phyloP scores from a whole-genome alignment of 2,329 filamentous ascomycete species.

The Claviceps citrina region DNA sequence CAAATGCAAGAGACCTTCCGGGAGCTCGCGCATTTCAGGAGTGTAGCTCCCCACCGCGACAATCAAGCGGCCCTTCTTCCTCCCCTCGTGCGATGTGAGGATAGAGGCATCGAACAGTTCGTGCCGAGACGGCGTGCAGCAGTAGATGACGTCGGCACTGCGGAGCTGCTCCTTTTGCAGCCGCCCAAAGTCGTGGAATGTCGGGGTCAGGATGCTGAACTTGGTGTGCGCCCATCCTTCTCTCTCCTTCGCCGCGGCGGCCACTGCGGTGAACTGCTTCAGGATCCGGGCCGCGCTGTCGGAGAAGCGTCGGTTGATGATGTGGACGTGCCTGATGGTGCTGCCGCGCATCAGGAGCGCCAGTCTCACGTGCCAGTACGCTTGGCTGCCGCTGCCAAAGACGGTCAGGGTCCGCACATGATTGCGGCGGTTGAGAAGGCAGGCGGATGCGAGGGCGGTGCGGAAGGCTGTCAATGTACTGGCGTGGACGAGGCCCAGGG shows the following conservation, averaged over 20 bases:
- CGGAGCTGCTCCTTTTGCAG: conserved; percentile 56
- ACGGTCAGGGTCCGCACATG: conserved; percentile 63
- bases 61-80: conserved; percentile 56
- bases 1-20: conserved; percentile 57
- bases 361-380: conserved; percentile 86
- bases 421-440: conserved; percentile 48
- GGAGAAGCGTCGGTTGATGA: conserved; percentile 62
- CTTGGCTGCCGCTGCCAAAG: conserved; percentile 79
- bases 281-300: conserved; percentile 38
- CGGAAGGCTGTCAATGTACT: conserved; percentile 65
- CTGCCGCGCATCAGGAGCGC: conserved; percentile 56
- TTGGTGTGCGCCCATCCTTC: conserved; percentile 52
- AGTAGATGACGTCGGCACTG: conserved; percentile 69
- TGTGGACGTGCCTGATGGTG: conserved; percentile 64
- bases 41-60: conserved; percentile 57
- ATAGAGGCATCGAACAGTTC: conserved; percentile 62
- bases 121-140: conserved; percentile 62
- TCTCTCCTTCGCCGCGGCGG: conserved; percentile 28
- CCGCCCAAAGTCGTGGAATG: conserved; percentile 51
- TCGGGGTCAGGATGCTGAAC: conserved; percentile 53
- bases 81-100: conserved; percentile 55
- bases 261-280: conserved; percentile 30
- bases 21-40: conserved; percentile 66
- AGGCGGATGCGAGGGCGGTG: conserved; percentile 57
- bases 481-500: conserved; percentile 56